These are phyloP conservation scores for Suhomyces choctaworum DNA, from an alignment of 1,139 yeast genomes.

Conservation along the genomic window DNA sequence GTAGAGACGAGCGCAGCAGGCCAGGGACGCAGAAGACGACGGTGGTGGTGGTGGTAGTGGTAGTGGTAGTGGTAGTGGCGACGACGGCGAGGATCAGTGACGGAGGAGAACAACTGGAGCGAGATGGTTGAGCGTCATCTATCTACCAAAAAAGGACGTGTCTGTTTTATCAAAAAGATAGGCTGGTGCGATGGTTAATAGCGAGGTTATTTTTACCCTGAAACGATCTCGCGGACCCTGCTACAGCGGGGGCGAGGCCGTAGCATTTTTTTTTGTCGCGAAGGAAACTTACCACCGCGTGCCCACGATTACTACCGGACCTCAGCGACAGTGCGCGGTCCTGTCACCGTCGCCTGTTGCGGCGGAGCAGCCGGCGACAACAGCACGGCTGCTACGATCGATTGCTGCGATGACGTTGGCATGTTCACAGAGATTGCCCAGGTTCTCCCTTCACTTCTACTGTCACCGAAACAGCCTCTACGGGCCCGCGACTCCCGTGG, in stretches of 20 bases:
- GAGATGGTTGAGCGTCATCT: constrained; percentile 10
- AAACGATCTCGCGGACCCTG: constrained; percentile 4
- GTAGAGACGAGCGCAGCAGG: background rate
- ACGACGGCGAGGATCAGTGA: background rate
- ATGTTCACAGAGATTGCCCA: too few relatives aligned
- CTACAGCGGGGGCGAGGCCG: background rate
- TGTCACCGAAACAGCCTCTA: too few relatives aligned
- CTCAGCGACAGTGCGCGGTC: too few relatives aligned
- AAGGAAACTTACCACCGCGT: too few relatives aligned
- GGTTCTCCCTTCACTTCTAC: too few relatives aligned
- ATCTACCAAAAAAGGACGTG: constrained; percentile 11
- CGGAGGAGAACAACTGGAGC: background rate
- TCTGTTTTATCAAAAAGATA: constrained; percentile 7
- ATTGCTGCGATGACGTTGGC: too few relatives aligned
- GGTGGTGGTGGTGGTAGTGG: background rate
- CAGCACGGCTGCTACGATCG: too few relatives aligned
- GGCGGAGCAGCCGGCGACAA: too few relatives aligned
- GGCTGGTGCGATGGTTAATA: constrained; percentile 10
- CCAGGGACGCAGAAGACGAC: background rate
- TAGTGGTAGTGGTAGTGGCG: background rate
- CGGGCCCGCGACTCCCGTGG: too few relatives aligned
- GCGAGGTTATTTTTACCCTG: constrained; percentile 12
- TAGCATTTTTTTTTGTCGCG: too few relatives aligned
- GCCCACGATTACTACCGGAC: too few relatives aligned
- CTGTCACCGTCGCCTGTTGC: too few relatives aligned